Evolutionary conservation across 441 rosid genomes (phyloP).

Genomic region (Hypseocharis bilobata): DNA sequence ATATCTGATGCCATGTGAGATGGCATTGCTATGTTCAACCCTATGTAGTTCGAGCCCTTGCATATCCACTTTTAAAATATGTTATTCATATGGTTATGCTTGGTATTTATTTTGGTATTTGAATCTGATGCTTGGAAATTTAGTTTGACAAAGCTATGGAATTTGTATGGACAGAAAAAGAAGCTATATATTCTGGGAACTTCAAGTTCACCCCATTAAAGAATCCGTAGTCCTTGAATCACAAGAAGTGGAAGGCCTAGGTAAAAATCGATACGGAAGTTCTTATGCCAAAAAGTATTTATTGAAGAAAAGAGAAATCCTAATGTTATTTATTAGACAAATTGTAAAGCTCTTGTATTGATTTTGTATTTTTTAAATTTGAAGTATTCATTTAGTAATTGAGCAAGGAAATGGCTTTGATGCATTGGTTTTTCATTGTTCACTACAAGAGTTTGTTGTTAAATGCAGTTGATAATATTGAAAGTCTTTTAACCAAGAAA

Average conservation of each 20-base stretch:
- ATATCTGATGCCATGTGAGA: too few relatives aligned
- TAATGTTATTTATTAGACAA: not conserved
- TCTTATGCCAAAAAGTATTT: not conserved
- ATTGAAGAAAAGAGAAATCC: not conserved
- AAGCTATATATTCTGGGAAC: conserved; percentile 77
- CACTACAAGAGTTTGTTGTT: too few relatives aligned
- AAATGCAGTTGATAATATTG: too few relatives aligned
- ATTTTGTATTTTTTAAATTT: not conserved
- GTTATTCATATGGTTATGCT: not conserved
- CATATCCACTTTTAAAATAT: not conserved
- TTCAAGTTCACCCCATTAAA: conserved; percentile 67
- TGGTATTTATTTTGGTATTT: too few relatives aligned
- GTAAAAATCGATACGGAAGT: not conserved
- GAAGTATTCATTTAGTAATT: not conserved
- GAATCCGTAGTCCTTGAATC: conserved; percentile 9
- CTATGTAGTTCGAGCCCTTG: not conserved
- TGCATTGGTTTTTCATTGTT: too few relatives aligned
- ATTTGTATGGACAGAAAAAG: conserved; percentile 56
- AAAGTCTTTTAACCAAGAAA: too few relatives aligned
- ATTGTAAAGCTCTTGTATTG: not conserved
- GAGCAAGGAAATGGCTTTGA: not conserved
- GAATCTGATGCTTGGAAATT: not conserved
- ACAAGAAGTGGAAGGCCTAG: not conserved
- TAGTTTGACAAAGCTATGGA: conserved; percentile 19
- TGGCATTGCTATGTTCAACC: too few relatives aligned